phyloP scores from a whole-genome alignment of 1,139 yeast species.

The Kodamaea plutei region DNA sequence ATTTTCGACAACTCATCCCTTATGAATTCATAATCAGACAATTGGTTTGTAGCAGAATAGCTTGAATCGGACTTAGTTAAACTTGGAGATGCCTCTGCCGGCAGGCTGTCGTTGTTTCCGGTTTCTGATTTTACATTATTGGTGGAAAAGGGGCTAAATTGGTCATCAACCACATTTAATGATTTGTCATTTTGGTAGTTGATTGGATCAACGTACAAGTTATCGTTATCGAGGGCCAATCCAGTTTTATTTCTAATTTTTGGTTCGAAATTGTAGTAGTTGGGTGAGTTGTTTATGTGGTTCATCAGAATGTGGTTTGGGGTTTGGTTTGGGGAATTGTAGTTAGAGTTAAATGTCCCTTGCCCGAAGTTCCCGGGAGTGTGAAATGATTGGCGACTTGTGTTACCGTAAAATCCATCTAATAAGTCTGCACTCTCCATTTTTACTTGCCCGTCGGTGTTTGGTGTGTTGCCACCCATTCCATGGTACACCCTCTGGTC shows the following conservation, averaged over 20 bases:
- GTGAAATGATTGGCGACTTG: slow-evolving; percentile 1
- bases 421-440: slow-evolving; percentile 15
- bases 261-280: not conserved
- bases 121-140: not conserved
- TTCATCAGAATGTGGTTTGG: slow-evolving; percentile 1
- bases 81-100: too few species aligned
- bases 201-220: slow-evolving; percentile 20
- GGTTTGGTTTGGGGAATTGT: slow-evolving; percentile 1
- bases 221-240: slow-evolving; percentile 17
- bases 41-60: slow-evolving; percentile 8
- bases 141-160: slow-evolving; percentile 1
- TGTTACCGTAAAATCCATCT: slow-evolving; percentile 13
- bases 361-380: slow-evolving; percentile 1
- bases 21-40: slow-evolving; percentile 42
- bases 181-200: slow-evolving; percentile 9
- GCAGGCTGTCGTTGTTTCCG: not conserved
- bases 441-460: slow-evolving; percentile 11
- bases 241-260: not conserved
- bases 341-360: slow-evolving; percentile 1
- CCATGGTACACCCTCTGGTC: slow-evolving; percentile 53
- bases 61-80: not conserved
- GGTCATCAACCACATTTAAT: not conserved
- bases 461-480: slow-evolving; percentile 26
- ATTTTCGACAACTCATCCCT: slow-evolving; percentile 51
- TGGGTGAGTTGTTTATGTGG: not conserved